A percentile compares a stretch with the other conserved stretches of the same genome.
Conservation (phyloP, 305 asterid genomes). For the Solanum chacoense region DNA sequence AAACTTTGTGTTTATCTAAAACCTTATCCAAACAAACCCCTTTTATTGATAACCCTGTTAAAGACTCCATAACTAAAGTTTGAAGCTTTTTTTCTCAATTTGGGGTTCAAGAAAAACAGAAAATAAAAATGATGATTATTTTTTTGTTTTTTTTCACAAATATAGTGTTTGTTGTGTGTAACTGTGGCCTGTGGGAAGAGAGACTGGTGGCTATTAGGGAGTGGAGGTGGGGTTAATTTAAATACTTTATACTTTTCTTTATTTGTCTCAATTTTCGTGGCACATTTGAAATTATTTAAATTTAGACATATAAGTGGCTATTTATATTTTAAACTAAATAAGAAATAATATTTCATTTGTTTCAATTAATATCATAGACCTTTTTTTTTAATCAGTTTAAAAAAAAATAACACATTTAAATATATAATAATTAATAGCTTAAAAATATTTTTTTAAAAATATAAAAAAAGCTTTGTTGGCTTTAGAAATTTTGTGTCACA, state of each 20-base stretch:
- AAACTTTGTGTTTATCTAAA: neutral
- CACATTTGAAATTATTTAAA: too few species aligned
- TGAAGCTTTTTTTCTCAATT: neutral
- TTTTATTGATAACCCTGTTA: slow-evolving; percentile 27
- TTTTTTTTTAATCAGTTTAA: too few species aligned
- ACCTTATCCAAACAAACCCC: slow-evolving; percentile 16
- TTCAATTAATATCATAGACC: neutral
- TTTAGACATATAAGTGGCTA: too few species aligned
- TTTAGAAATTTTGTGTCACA: neutral
- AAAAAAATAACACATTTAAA: too few species aligned
- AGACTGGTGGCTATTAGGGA: slow-evolving; percentile 13
- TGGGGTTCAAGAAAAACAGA: neutral
- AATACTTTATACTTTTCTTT: neutral
- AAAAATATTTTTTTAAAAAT: too few species aligned
- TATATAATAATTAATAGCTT: too few species aligned
- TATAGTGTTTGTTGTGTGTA: neutral
- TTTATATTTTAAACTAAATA: too few species aligned
- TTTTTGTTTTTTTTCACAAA: neutral
- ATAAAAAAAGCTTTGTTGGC: too few species aligned
- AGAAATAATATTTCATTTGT: too few species aligned
- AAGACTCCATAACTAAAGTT: slow-evolving; percentile 28
- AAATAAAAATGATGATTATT: neutral
- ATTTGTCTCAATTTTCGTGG: fast-evolving
- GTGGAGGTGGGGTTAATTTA: neutral
- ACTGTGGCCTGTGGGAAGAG: neutral